Conservation (phyloP, 2,329 filamentous ascomycete species). For the Diaporthe citriasiana region DNA sequence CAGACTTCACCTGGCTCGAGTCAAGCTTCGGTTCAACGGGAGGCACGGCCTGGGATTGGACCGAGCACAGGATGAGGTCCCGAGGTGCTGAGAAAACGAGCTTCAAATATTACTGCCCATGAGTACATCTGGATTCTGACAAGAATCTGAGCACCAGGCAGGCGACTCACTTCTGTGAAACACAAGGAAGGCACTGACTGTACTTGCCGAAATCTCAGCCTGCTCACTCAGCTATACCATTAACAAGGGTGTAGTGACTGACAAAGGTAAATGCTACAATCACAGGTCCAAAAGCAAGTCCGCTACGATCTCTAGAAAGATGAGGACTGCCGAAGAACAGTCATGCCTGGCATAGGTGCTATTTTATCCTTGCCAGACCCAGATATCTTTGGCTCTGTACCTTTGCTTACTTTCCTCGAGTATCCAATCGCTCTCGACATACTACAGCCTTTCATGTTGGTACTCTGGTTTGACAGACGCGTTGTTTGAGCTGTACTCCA, state of each 20-base stretch:
- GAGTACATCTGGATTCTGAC: neutral
- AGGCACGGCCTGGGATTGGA: neutral
- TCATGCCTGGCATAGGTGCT: neutral
- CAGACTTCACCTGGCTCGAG: neutral
- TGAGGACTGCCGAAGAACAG: neutral
- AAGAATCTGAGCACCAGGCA: neutral
- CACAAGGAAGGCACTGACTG: neutral
- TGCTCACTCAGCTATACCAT: neutral
- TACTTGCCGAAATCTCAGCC: neutral
- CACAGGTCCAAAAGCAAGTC: neutral
- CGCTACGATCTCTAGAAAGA: neutral
- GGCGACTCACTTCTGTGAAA: neutral
- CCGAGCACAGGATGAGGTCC: neutral
- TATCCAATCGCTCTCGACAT: neutral
- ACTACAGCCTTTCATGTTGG: neutral
- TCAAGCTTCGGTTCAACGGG: too few species aligned
- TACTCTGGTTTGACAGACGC: neutral
- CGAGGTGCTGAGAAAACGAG: neutral
- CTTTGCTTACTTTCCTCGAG: neutral
- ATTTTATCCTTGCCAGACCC: neutral
- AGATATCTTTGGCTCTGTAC: neutral
- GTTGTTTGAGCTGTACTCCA: neutral
- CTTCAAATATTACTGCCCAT: accelerated
- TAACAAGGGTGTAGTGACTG: neutral
- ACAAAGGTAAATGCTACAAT: neutral